These are phyloP conservation scores for Xylaria cubensis DNA, from an alignment of 495 filamentous ascomycete species.

Conservation along the genomic window DNA sequence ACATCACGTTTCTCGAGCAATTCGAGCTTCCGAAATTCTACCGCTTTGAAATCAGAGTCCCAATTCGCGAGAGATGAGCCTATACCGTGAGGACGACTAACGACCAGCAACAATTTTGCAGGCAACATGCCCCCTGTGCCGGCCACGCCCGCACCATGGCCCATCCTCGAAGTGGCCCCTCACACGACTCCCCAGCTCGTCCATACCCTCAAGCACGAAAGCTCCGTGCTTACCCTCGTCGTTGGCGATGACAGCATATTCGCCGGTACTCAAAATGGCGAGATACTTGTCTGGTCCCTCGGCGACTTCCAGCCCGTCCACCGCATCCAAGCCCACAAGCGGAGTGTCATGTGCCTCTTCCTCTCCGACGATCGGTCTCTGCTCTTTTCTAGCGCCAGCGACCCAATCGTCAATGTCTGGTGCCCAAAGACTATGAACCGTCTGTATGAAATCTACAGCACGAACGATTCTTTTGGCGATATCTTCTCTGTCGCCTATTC, in stretches of 20 bases:
- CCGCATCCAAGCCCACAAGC: constrained; percentile 82
- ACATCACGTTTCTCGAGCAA: not conserved
- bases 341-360: constrained; percentile 85
- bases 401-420: constrained; percentile 89
- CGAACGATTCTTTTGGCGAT: constrained; percentile 88
- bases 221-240: constrained; percentile 74
- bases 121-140: constrained; percentile 24
- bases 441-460: constrained; percentile 91
- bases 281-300: constrained; percentile 89
- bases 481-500: constrained; percentile 94
- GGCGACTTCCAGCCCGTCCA: constrained; percentile 80
- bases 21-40: not conserved
- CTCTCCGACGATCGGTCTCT: constrained; percentile 74
- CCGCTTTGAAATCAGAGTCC: not conserved
- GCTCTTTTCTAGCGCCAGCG: constrained; percentile 91
- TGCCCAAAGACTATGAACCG: constrained; percentile 51
- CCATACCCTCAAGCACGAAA: constrained; percentile 73
- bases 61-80: constrained; percentile 1
- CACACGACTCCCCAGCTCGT: constrained; percentile 60
- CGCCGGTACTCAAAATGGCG: constrained; percentile 89
- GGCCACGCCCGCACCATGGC: constrained; percentile 31
- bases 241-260: constrained; percentile 71
- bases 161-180: constrained; percentile 45
- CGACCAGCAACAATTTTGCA: not conserved
- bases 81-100: not conserved